These are phyloP conservation scores for Rhodotorula sp. DNA, from an alignment of 1,284 basidiomycete species.

Conservation along the genomic window DNA sequence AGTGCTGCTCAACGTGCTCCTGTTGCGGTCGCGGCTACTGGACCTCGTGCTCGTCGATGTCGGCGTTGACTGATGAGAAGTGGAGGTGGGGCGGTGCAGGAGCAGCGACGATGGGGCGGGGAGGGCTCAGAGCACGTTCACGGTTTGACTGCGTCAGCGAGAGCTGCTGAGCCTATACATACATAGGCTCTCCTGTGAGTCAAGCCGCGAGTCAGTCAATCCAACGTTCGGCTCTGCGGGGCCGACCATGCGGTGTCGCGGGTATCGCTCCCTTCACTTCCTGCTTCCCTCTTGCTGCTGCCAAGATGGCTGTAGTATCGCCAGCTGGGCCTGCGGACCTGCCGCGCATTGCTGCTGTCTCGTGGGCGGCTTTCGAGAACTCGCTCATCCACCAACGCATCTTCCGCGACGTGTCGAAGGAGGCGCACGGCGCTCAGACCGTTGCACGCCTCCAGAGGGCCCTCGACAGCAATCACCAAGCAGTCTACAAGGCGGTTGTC, in stretches of 20 bases:
- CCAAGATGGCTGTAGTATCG: background rate
- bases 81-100: too few species aligned
- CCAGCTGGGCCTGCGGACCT: background rate
- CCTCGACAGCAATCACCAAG: background rate
- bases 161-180: too few species aligned
- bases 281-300: too few species aligned
- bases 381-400: background rate
- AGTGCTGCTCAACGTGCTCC: too few species aligned
- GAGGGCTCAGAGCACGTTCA: too few species aligned
- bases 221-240: background rate
- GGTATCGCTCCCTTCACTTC: too few species aligned
- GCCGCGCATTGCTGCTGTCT: background rate
- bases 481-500: conserved; percentile 8
- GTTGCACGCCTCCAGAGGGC: background rate
- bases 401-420: conserved; percentile 1
- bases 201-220: background rate
- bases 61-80: too few species aligned
- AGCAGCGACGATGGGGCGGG: too few species aligned
- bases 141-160: too few species aligned
- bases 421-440: background rate
- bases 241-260: background rate
- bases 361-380: background rate
- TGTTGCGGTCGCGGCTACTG: too few species aligned
- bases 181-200: background rate
- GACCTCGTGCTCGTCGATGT: too few species aligned